These are phyloP conservation scores for Fraxinus nigra DNA, from an alignment of 305 asterid species.

Conservation along the genomic window DNA sequence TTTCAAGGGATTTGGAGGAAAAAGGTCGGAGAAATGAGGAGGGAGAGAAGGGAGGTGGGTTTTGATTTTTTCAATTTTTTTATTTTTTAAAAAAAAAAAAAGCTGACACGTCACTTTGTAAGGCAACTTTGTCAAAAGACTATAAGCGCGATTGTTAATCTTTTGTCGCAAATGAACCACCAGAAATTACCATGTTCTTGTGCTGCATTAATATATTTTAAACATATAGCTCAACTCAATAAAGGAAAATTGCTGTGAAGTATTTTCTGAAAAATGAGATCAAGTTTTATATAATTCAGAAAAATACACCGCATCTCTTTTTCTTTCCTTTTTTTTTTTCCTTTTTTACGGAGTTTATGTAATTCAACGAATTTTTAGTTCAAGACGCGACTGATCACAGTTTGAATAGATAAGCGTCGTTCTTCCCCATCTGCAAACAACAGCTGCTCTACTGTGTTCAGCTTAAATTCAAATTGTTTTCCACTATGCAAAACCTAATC, in stretches of 20 bases:
- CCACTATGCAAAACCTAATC: conserved; percentile 48
- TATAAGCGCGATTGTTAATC: no score
- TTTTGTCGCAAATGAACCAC: background rate
- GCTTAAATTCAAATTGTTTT: background rate
- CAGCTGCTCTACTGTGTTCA: background rate
- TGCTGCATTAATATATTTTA: background rate
- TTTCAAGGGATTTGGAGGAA: no score
- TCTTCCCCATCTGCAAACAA: background rate
- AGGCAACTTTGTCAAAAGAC: no score
- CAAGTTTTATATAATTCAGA: background rate
- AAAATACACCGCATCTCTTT: background rate
- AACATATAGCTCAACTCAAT: background rate
- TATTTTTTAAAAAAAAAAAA: no score
- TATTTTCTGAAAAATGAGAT: background rate
- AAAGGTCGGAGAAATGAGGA: no score
- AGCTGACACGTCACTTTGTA: no score
- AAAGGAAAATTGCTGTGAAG: background rate
- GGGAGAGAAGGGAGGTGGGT: no score
- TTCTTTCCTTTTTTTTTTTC: no score
- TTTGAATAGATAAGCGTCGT: background rate
- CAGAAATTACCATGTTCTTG: background rate
- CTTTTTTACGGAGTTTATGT: background rate
- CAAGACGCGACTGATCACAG: background rate
- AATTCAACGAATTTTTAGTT: background rate
- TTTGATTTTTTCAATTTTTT: no score